These are phyloP conservation scores for Scheffersomyces amazonensis DNA, from an alignment of 805 yeast genomes.

Conservation along the genomic window DNA sequence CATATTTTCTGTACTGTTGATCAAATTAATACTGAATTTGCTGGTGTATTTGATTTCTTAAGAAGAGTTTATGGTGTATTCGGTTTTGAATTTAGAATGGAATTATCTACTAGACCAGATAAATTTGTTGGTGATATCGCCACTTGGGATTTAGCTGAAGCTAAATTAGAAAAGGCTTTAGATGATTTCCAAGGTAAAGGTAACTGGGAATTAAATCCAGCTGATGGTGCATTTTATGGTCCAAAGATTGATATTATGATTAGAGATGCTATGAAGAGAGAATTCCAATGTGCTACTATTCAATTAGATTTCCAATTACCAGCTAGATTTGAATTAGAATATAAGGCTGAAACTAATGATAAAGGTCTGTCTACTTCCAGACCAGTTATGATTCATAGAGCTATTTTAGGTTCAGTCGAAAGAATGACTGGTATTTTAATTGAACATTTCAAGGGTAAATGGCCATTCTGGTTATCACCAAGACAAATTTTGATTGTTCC, in stretches of 20 bases:
- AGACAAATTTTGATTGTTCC: constrained; percentile 96
- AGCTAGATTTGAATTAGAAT: constrained; percentile 85
- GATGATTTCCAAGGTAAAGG: constrained; percentile 75
- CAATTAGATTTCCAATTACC: constrained; percentile 99
- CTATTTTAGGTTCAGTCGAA: constrained; percentile 96
- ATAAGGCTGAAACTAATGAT: constrained; percentile 62
- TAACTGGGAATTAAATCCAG: constrained; percentile 91
- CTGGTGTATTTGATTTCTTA: constrained; percentile 81
- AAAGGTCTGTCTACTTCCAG: constrained; percentile 59
- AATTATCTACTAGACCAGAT: constrained; percentile 95
- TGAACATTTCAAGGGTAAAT: constrained; percentile 97
- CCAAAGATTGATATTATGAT: constrained; percentile 96
- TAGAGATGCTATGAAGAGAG: constrained; percentile 89
- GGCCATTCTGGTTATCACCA: constrained; percentile 99
- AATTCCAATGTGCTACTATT: constrained; percentile 99
- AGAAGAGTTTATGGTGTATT: constrained; percentile 83
- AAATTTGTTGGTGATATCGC: constrained; percentile 91
- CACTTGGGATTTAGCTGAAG: constrained; percentile 92
- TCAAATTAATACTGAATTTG: constrained; percentile 85
- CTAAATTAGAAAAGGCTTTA: constrained; percentile 76
- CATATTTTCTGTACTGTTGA: constrained; percentile 94
- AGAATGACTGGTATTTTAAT: constrained; percentile 98
- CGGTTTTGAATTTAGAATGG: constrained; percentile 95
- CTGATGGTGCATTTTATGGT: constrained; percentile 96
- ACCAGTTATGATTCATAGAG: constrained; percentile 99